Evolutionary conservation across 2,329 filamentous ascomycete species (phyloP).

Genomic region (Beauveria scarabaeidicola): DNA sequence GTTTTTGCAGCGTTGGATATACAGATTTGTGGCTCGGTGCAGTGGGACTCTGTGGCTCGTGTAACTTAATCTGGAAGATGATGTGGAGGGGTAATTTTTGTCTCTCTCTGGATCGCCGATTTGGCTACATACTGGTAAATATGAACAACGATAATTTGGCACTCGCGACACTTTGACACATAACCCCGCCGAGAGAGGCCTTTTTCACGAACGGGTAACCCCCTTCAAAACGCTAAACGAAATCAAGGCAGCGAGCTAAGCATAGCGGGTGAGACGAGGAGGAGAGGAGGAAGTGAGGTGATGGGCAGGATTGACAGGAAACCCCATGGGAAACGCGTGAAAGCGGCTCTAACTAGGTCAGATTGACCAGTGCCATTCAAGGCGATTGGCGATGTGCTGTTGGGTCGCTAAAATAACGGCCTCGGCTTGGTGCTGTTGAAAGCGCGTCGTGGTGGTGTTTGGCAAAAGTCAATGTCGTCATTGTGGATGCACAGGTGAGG

Average conservation of each 20-base stretch:
- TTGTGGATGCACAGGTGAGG: background rate
- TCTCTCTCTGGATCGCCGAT: constrained; percentile 3
- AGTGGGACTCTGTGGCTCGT: constrained; percentile 5
- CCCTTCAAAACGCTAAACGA: background rate
- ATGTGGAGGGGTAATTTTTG: background rate
- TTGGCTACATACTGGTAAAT: background rate
- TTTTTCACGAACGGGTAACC: background rate
- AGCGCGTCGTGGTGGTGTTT: background rate
- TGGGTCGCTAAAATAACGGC: background rate
- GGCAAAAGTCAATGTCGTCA: constrained; percentile 5
- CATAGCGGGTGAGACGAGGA: background rate
- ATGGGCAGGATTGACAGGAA: no score
- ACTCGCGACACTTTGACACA: background rate
- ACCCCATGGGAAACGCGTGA: background rate
- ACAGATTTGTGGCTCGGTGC: background rate
- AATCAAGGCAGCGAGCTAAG: background rate
- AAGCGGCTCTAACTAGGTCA: no score
- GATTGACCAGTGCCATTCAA: no score
- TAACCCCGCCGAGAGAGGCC: background rate
- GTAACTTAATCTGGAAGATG: background rate
- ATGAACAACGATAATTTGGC: background rate
- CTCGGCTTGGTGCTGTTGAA: background rate
- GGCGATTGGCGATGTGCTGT: background rate
- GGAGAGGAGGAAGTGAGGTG: no score
- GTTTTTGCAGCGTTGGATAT: background rate